These are phyloP conservation scores for Rosa rugosa DNA, from an alignment of 306 rosid species.

Conservation along the genomic window DNA sequence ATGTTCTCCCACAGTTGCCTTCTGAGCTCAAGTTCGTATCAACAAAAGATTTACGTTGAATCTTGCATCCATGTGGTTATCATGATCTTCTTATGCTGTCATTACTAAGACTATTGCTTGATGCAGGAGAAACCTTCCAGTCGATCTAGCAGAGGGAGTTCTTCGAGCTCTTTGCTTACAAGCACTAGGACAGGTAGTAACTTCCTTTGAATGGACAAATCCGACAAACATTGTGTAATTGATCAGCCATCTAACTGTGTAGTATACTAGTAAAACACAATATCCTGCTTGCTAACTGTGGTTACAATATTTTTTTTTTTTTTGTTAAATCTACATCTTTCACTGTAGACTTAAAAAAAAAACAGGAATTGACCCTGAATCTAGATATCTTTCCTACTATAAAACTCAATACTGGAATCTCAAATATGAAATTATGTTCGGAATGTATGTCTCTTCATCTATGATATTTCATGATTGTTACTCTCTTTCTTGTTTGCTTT, in stretches of 20 bases:
- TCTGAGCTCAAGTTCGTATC: constrained; percentile 69
- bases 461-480: not conserved
- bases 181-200: constrained; percentile 86
- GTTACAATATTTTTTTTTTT: not conserved
- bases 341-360: not conserved
- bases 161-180: constrained; percentile 93
- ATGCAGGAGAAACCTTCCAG: constrained; percentile 87
- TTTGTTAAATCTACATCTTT: not conserved
- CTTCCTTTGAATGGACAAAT: constrained; percentile 20
- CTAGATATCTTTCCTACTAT: not conserved
- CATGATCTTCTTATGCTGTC: constrained; percentile 13
- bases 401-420: not conserved
- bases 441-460: not conserved
- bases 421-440: not conserved
- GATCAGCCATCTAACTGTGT: constrained; percentile 9
- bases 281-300: not conserved
- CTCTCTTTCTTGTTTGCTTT: not conserved
- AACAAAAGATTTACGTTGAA: constrained; percentile 14
- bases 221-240: constrained; percentile 3
- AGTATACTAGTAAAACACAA: not conserved
- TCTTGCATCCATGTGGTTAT: constrained; percentile 13
- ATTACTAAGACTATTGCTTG: constrained; percentile 28
- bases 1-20: constrained; percentile 88
- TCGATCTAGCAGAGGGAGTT: constrained; percentile 90
- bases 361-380: not conserved